Evolutionary conservation across 2,329 filamentous ascomycete genomes (phyloP), one percentile per base, ranked within the genome.

Genomic region (Cercospora sojina): DNA sequence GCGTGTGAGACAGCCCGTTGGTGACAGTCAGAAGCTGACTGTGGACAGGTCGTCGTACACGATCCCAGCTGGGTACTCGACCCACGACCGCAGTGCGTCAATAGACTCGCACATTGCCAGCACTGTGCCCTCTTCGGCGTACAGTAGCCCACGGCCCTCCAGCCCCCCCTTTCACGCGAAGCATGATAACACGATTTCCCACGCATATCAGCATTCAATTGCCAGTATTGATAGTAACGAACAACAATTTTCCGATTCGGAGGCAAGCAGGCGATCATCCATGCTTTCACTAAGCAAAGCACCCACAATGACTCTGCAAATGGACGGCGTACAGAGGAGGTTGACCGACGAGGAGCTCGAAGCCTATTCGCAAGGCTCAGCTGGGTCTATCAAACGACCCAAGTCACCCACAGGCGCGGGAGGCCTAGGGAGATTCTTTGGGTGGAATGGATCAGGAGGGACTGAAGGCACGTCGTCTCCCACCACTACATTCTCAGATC

Each of bases 391-490:
- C 13, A 77, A 74, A 59, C 78, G 79, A 67, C 79, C 80, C 16
- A 82, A 80, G 68, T 82, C 81, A 20, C 81, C 81, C 5, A 78
- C 74, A 12, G 82, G 80, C 8, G 77, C 73, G 18, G 82, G 82
- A 55, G 83, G 81, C 64, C 84, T 90, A 73, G 86, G 85, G 53
- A 87, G 86, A 13, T 88, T 90, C 77, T 91, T 91, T 72, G 86
- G 87, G 67, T 90, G 88, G 86, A 88, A 87, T 69, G 83, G 82
- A 23, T 79, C 81, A 29, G 80, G 83, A 56, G 83, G 84, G 3
- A 84, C 85, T 64, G 83, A 83, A 16, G 81, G 81, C n/a, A 70
- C 70, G 16, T 73, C 75, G 64, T 87, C 87, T 62, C 85, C 86
- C 16, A 86, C 84, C 55, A 89, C 87, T 23, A 86, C 87, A 53